Evolutionary conservation across 2,329 filamentous ascomycete genomes (phyloP).

Genomic region (Davidsoniella eucalypti): DNA sequence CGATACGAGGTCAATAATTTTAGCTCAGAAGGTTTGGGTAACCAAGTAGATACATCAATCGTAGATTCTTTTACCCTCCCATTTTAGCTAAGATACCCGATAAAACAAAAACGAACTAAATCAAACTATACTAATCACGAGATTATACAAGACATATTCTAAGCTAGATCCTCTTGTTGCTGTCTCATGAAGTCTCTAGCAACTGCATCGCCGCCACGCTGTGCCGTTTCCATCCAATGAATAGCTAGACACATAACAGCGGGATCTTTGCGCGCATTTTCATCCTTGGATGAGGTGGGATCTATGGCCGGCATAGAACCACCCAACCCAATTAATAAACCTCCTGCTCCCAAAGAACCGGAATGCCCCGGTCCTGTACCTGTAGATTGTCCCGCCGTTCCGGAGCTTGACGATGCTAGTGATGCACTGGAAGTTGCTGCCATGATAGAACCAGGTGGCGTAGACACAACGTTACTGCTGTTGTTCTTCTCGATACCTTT

Average conservation of each 20-base stretch:
- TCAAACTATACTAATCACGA: neutral
- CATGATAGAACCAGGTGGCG: too few species aligned
- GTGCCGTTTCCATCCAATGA: constrained; percentile 92
- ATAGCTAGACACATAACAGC: constrained; percentile 84
- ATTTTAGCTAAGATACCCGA: too few species aligned
- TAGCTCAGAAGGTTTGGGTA: too few species aligned
- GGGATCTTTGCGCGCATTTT: constrained; percentile 36
- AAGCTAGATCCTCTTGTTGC: constrained; percentile 19
- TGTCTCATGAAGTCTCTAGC: constrained; percentile 71
- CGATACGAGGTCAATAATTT: too few species aligned
- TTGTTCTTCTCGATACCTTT: neutral
- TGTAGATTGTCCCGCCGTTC: too few species aligned
- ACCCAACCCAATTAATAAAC: neutral
- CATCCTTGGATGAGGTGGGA: neutral
- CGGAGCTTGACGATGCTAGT: too few species aligned
- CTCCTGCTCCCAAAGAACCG: neutral
- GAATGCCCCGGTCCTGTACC: too few species aligned
- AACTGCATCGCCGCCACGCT: constrained; percentile 69
- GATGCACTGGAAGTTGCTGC: too few species aligned
- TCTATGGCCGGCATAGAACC: constrained; percentile 12
- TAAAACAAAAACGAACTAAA: neutral
- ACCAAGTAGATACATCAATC: too few species aligned
- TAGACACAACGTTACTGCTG: too few species aligned
- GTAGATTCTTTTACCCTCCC: too few species aligned
- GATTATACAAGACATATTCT: neutral